Base-by-base conservation (phyloP, 176 grass and related monocot species). In the Carex pumila region DNA sequence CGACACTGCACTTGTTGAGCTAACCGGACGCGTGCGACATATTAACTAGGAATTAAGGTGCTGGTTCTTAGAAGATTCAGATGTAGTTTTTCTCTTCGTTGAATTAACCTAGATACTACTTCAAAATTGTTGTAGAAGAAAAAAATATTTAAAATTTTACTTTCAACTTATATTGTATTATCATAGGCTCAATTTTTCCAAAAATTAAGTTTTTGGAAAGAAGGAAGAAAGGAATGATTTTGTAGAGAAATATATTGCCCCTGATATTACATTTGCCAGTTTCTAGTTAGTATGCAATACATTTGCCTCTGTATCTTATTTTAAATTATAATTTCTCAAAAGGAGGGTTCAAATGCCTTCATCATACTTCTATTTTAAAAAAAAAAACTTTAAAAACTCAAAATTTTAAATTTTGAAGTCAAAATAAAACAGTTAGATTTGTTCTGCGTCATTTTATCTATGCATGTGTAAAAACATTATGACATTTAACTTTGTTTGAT, bases 1-100 rank as follows among this genome's bases (percentile, higher is more conserved):
- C 8, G 69, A 89, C 53, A 78, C 72, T 15, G 87, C 87, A 0
- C 79, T 89, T 7, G 45, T 85, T 49, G 87, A 86, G 45, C 78
- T 86, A 54, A 86, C 84, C 57, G 86, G 70, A 62, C 57, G 17
- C n/a, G 37, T 64, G 17, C 18, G 9, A 13, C 70, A 49, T 21
- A 49, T 21, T 8, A 49, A 22, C 15, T 72, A 72, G 37, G 15
- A 45, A 37, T 5, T 37, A 37, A 9, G 15, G 14, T 17, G 7
- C 2, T 13, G 37, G 67, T 2, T 1, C 68, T 10, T 49, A 49
- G 15, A 12, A 5, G 41, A 49, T 11, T 71, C 15, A 19, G n/a
- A 5, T 43, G 67, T 45, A 18, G 68, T 71, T 71, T 71, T n/a
- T 19, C 68, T 71, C 37, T 45, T 49, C 11, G 63, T 45, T 45